Percentiles rank a stretch among this genome's conserved stretches.
phyloP scores from a whole-genome alignment of 305 asterid genomes.

The Rubia balearica region DNA sequence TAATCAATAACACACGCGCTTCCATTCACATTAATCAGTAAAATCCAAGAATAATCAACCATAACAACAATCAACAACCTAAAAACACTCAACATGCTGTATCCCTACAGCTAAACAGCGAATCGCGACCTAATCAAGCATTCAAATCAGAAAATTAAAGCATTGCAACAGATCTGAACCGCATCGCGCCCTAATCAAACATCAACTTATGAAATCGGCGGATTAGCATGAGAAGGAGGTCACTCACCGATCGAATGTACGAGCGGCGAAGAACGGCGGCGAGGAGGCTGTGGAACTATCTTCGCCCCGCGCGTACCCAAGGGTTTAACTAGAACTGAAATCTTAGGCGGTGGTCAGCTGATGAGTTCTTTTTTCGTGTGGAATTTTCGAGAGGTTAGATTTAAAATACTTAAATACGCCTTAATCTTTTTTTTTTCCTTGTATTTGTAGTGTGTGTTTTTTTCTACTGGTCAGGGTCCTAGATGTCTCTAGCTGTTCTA shows the following conservation, averaged over 20 bases:
- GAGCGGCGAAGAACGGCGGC: constrained; percentile 1
- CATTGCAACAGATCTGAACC: constrained; percentile 17
- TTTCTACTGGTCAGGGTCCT: background rate
- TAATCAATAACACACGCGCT: background rate
- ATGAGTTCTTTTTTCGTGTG: constrained; percentile 5
- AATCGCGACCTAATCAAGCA: constrained; percentile 7
- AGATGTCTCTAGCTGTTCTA: constrained; percentile 18
- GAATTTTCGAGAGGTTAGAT: background rate
- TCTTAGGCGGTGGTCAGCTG: background rate
- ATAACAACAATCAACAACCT: background rate
- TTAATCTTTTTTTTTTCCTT: background rate
- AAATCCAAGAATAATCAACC: background rate
- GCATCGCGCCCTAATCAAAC: background rate
- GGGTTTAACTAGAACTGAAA: background rate
- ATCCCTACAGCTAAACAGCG: background rate
- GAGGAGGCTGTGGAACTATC: constrained; percentile 14
- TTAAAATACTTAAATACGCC: background rate
- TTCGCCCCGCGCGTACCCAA: background rate
- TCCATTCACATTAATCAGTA: background rate
- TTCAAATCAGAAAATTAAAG: background rate
- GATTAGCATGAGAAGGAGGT: background rate
- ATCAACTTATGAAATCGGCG: background rate
- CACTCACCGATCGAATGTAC: constrained; percentile 16
- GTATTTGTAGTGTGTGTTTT: too few species aligned
- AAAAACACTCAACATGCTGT: background rate